Evolutionary conservation across 106 monocot genomes (phyloP).

Genomic region (Iris macrosiphon): DNA sequence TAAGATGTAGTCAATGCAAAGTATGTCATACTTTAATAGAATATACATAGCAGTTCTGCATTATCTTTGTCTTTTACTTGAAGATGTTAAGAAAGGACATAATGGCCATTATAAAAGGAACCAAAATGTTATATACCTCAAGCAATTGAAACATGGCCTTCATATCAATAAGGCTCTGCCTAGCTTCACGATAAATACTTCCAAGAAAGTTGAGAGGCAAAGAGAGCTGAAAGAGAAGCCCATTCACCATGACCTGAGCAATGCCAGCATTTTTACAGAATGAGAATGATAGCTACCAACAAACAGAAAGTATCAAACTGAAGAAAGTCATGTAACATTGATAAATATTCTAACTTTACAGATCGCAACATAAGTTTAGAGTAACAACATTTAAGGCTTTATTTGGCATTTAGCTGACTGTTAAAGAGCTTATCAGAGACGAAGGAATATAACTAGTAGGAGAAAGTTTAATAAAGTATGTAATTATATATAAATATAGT

Average conservation of each 20-base stretch:
- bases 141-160: slow-evolving; percentile 98
- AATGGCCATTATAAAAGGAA: too few relatives aligned
- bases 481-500: too few relatives aligned
- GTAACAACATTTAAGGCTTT: too few relatives aligned
- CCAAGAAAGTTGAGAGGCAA: slow-evolving; percentile 98
- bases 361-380: too few relatives aligned
- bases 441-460: background rate
- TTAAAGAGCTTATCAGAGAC: background rate
- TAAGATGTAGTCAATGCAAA: background rate
- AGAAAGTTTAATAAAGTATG: too few relatives aligned
- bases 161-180: slow-evolving; percentile 99
- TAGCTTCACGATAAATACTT: slow-evolving; percentile 94
- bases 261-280: background rate
- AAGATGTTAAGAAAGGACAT: too few relatives aligned
- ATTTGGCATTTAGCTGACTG: background rate
- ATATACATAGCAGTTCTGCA: too few relatives aligned
- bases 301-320: background rate
- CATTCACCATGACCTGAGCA: slow-evolving; percentile 95
- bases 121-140: slow-evolving; percentile 46
- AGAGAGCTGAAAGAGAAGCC: slow-evolving; percentile 96
- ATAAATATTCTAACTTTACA: too few relatives aligned
- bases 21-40: too few relatives aligned
- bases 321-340: background rate
- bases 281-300: background rate
- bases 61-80: too few relatives aligned